Evolutionary conservation across 495 filamentous ascomycete genomes (phyloP).

Genomic region (Penicillium waksmanii): DNA sequence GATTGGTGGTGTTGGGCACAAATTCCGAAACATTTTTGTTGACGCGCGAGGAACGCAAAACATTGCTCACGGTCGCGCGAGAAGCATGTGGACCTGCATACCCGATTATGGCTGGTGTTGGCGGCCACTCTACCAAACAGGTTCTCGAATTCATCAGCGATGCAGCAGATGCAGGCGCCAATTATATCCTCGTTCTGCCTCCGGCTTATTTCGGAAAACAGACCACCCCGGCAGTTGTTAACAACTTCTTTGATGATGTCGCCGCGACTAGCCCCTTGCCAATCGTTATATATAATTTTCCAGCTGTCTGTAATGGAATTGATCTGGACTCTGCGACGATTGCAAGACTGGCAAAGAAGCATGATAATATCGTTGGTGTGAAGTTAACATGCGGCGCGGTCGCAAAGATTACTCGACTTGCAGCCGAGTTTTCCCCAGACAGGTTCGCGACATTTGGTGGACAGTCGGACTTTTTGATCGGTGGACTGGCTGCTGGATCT

Average conservation of each 20-base stretch:
- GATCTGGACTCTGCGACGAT: slow-evolving; percentile 69
- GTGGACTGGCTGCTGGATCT: slow-evolving; percentile 43
- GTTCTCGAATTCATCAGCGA: slow-evolving; percentile 61
- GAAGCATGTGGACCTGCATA: slow-evolving; percentile 51
- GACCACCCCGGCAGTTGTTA: slow-evolving; percentile 59
- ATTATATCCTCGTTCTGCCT: slow-evolving; percentile 64
- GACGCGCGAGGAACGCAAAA: slow-evolving; percentile 60
- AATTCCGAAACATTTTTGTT: slow-evolving; percentile 70
- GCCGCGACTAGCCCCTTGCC: slow-evolving; percentile 54
- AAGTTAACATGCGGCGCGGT: slow-evolving; percentile 75
- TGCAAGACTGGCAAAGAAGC: slow-evolving; percentile 51
- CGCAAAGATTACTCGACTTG: slow-evolving; percentile 63
- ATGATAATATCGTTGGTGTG: slow-evolving; percentile 61
- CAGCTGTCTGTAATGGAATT: slow-evolving; percentile 72
- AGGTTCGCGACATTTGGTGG: slow-evolving; percentile 70
- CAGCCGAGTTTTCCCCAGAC: slow-evolving; percentile 55
- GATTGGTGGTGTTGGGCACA: slow-evolving; percentile 64
- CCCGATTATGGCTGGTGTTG: slow-evolving; percentile 65
- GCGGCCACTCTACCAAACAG: slow-evolving; percentile 67
- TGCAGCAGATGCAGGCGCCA: slow-evolving; percentile 58
- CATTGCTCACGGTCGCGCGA: slow-evolving; percentile 55
- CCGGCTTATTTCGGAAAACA: slow-evolving; percentile 67
- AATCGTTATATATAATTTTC: slow-evolving; percentile 73
- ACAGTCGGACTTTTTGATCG: slow-evolving; percentile 71
- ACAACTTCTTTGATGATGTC: slow-evolving; percentile 63